These are phyloP conservation scores for Panicum hallii DNA, from an alignment of 202 grass and related monocot species.

Conservation along the genomic window DNA sequence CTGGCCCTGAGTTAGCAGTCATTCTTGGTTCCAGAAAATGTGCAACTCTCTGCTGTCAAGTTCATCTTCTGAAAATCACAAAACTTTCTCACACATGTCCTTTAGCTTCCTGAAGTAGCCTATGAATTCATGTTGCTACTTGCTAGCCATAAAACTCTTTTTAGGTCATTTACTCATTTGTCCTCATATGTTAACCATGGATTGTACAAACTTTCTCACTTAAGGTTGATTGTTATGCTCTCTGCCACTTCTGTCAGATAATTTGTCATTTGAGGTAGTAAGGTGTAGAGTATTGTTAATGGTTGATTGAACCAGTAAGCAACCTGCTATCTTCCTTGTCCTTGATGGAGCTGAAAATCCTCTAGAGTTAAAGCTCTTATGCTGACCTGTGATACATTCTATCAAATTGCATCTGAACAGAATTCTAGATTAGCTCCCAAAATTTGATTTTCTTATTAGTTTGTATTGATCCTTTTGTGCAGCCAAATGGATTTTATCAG, in stretches of 20 bases:
- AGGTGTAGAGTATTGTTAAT: background rate
- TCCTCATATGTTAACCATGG: too few relatives aligned
- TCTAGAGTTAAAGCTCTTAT: conserved; percentile 8
- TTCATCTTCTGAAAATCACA: too few relatives aligned
- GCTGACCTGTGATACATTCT: conserved; percentile 27
- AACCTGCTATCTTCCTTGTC: conserved; percentile 17
- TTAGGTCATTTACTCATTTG: too few relatives aligned
- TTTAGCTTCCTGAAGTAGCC: too few relatives aligned
- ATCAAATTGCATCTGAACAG: background rate
- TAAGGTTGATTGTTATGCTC: conserved; percentile 7
- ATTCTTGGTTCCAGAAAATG: too few relatives aligned
- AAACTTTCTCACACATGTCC: too few relatives aligned
- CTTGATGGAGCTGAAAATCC: background rate
- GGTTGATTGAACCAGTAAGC: conserved; percentile 14
- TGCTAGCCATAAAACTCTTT: too few relatives aligned
- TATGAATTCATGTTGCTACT: too few relatives aligned
- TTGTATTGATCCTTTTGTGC: conserved; percentile 37
- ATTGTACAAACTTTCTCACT: too few relatives aligned
- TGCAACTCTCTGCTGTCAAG: too few relatives aligned
- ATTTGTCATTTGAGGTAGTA: background rate
- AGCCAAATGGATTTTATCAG: conserved; percentile 94
- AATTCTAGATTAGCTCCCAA: conserved; percentile 6
- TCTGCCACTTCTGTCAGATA: background rate
- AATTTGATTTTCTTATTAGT: conserved; percentile 28
- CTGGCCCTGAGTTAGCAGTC: too few relatives aligned